Percentiles rank a stretch among this genome's conserved stretches.
Conservation (phyloP, 805 yeast species). For the Candida railenensis region DNA sequence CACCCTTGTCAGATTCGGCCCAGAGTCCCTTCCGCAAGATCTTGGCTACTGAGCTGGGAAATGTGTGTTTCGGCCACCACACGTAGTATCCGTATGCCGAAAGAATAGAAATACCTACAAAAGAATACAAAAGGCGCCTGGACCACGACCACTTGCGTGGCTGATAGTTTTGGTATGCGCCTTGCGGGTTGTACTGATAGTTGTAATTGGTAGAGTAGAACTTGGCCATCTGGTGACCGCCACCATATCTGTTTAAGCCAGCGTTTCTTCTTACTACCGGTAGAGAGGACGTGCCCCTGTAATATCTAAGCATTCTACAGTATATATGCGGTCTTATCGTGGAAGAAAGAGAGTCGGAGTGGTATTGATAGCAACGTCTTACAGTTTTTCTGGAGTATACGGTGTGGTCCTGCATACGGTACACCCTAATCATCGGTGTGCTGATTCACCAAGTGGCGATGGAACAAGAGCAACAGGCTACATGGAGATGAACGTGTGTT, state of each 20-base stretch:
- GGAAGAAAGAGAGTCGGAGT: too few species aligned
- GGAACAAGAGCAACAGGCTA: too few species aligned
- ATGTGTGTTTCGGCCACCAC: constrained; percentile 68
- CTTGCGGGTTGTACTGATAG: constrained; percentile 10
- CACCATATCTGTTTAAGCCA: background rate
- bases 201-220: constrained; percentile 3
- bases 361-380: too few species aligned
- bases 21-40: constrained; percentile 72
- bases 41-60: constrained; percentile 68
- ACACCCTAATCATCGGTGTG: too few species aligned
- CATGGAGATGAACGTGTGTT: too few species aligned
- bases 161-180: constrained; percentile 7
- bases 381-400: too few species aligned
- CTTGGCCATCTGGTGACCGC: background rate
- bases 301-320: too few species aligned
- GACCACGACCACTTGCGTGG: constrained; percentile 14
- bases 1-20: constrained; percentile 75
- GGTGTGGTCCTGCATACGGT: too few species aligned
- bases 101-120: constrained; percentile 12
- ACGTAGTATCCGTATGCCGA: constrained; percentile 34
- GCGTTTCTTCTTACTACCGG: background rate
- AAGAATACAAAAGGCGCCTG: constrained; percentile 11
- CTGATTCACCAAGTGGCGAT: too few species aligned
- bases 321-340: too few species aligned
- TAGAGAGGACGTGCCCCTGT: background rate